Base-by-base conservation (phyloP, 306 rosid genomes). In the Cyamopsis tetragonoloba region DNA sequence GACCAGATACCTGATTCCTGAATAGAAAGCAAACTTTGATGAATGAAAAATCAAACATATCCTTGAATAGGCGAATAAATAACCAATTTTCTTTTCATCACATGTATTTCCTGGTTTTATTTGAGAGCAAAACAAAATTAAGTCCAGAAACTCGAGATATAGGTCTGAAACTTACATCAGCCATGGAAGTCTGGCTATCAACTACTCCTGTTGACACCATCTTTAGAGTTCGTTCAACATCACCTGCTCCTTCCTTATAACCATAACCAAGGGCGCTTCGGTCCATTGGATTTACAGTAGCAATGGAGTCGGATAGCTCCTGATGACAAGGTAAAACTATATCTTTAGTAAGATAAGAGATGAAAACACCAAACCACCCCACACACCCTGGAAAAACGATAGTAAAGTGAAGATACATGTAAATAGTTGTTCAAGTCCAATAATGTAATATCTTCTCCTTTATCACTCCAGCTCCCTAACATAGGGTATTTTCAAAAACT, bases 1-100 rank as follows among this genome's bases (percentile, higher is more conserved):
- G 80, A 73, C 99, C 99, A 93, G 75, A 88, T 65, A 49, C 74
- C 86, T 61, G 84, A 79, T 55, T 51, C 80, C 99, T 88, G 80
- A 86, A 84, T 56, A 75, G 83, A 62, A 81, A 79, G 49, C n/a
- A 30, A 81, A 79, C 58, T 41, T 80, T 59, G 44, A 76, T 28
- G 48, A 70, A 72, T 58, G 41, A 54, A 71, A 57, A 73, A 14
- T 50, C 1, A 68, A 24, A 47, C 44, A 64, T 32, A 23, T 49
- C 17, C n/a, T n/a, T 34, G 11, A 18, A 39, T 20, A 44, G 13
- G 43, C 66, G 51, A 20, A 42, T 22, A 27, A 24, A 47, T 6
- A 13, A 27, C 23, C 13, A 18, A n/a, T 19, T 66, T 62, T 10
- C n/a, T 56, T 41, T 60, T 27, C 57, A 19, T 46, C 20, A 20